phyloP scores from a whole-genome alignment of 805 yeast species.

The Yamadazyma philogaea region DNA sequence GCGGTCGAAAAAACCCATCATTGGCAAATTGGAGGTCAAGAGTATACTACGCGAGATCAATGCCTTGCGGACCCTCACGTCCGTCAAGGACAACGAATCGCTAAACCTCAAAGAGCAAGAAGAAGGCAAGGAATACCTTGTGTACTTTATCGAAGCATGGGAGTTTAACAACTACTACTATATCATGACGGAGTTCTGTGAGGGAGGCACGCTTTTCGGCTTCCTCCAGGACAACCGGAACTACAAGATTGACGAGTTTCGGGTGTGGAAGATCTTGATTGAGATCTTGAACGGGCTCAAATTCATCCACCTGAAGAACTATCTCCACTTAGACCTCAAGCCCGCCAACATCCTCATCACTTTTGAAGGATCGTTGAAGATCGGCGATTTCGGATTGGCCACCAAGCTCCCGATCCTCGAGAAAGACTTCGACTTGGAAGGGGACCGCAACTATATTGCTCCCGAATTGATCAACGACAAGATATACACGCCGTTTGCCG shows the following conservation, averaged over 20 bases:
- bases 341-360: constrained; percentile 94
- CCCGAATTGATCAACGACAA: constrained; percentile 88
- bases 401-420: constrained; percentile 68
- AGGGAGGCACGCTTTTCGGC: constrained; percentile 83
- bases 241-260: constrained; percentile 87
- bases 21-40: constrained; percentile 50
- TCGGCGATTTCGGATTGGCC: constrained; percentile 97
- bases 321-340: constrained; percentile 85
- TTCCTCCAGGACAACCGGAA: constrained; percentile 74
- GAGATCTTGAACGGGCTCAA: constrained; percentile 78
- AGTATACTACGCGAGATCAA: constrained; percentile 75
- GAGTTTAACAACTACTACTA: constrained; percentile 71
- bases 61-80: constrained; percentile 47
- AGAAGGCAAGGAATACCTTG: constrained; percentile 74
- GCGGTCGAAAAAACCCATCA: constrained; percentile 66
- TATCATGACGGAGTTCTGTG: constrained; percentile 93
- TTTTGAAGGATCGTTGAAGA: constrained; percentile 89
- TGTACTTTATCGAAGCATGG: constrained; percentile 84
- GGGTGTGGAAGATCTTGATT: constrained; percentile 93
- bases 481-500: constrained; percentile 87
- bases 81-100: constrained; percentile 35
- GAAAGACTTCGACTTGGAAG: constrained; percentile 82
- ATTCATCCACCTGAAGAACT: constrained; percentile 70
- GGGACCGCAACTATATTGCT: constrained; percentile 96
- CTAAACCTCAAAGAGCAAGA: constrained; percentile 36